A percentile compares a stretch with the other conserved stretches of the same genome.
Conservation (phyloP, 257 asterid genomes). For the Solanum sejunctum region DNA sequence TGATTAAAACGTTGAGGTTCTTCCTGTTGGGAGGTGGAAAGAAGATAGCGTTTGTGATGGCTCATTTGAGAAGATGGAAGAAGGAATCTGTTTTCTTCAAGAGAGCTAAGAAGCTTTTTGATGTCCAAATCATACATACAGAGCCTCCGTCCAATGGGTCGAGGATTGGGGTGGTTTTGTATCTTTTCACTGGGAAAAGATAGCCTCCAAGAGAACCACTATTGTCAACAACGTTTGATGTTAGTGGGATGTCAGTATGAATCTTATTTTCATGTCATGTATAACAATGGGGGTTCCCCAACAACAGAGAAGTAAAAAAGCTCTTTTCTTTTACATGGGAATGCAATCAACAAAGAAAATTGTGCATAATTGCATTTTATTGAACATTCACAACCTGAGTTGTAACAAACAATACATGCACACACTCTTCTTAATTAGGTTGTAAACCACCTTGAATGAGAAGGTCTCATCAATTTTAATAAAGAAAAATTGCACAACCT, state of each 20-base stretch:
- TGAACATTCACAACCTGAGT: not conserved
- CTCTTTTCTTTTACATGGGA: not conserved
- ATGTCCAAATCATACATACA: conserved; percentile 26
- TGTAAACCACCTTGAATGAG: not conserved
- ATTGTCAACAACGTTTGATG: not conserved
- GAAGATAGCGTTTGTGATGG: conserved; percentile 41
- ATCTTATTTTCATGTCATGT: not conserved
- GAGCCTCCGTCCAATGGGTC: conserved; percentile 34
- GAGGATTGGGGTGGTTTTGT: conserved; percentile 46
- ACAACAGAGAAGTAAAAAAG: not conserved
- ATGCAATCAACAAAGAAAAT: not conserved
- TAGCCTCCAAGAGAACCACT: not conserved
- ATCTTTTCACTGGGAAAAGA: conserved; percentile 17
- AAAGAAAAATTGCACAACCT: not conserved
- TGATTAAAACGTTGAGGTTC: conserved; percentile 37
- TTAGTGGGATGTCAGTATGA: not conserved
- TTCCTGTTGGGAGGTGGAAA: conserved; percentile 25
- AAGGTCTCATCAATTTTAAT: not conserved
- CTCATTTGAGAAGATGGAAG: conserved; percentile 74
- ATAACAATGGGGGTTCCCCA: not conserved
- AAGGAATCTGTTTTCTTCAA: conserved; percentile 59
- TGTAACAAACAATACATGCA: not conserved
- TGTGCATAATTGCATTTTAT: not conserved
- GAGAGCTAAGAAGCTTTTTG: conserved; percentile 49
- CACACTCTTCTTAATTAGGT: not conserved